Evolutionary conservation across 345 rosid genomes (phyloP).

Genomic region (Tarenaya hassleriana): DNA sequence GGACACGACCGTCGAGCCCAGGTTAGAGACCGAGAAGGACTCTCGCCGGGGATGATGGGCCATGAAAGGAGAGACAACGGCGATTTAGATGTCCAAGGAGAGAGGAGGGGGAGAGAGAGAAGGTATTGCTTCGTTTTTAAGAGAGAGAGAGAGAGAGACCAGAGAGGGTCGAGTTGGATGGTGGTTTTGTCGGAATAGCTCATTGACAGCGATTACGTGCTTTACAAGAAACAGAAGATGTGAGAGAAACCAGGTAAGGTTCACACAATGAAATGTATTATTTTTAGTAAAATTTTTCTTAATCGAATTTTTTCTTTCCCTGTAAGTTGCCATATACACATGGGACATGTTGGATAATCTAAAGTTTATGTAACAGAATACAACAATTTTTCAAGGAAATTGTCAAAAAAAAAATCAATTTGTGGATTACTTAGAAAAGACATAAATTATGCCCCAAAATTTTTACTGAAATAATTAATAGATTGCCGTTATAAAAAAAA

Average conservation of each 20-base stretch:
- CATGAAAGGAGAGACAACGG: slow-evolving; percentile 32
- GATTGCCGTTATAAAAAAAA: too few species aligned
- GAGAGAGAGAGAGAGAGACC: slow-evolving; percentile 23
- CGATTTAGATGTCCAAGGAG: slow-evolving; percentile 33
- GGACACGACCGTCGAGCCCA: slow-evolving; percentile 20
- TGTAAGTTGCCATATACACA: too few species aligned
- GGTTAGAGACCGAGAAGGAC: slow-evolving; percentile 32
- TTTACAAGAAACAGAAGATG: slow-evolving; percentile 24
- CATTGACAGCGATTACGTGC: too few species aligned
- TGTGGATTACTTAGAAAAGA: too few species aligned
- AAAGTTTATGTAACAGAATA: too few species aligned
- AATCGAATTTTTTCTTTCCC: slow-evolving; percentile 19
- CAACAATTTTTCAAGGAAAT: too few species aligned
- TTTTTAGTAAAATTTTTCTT: slow-evolving; percentile 9
- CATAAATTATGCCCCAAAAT: too few species aligned
- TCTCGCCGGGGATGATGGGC: slow-evolving; percentile 47
- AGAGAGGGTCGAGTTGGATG: slow-evolving; percentile 16
- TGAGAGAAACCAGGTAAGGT: slow-evolving; percentile 25
- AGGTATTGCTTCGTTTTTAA: slow-evolving; percentile 25
- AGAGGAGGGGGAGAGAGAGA: slow-evolving; percentile 38
- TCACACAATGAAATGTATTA: slow-evolving; percentile 20
- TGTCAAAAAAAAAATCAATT: too few species aligned
- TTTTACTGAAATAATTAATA: too few species aligned
- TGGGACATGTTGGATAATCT: too few species aligned
- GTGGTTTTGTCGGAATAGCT: slow-evolving; percentile 24